Evolutionary conservation across 164 flowering plant genomes (phyloP).

Genomic region (Protea cynaroides): DNA sequence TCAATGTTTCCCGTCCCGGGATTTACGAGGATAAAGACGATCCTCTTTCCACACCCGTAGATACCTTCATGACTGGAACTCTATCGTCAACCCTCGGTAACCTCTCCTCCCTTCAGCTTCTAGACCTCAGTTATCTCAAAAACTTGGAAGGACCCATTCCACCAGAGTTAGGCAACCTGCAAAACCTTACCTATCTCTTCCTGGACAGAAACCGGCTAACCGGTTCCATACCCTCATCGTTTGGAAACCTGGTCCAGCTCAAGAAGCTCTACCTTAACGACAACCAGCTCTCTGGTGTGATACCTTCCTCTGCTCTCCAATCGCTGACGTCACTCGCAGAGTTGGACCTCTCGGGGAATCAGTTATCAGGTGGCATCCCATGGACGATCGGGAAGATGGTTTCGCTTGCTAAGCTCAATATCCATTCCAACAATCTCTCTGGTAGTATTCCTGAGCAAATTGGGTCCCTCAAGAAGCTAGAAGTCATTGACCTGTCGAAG

Average conservation of each 20-base stretch:
- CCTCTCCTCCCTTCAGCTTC: conserved; percentile 34
- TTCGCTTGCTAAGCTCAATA: conserved; percentile 27
- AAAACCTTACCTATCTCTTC: conserved; percentile 31
- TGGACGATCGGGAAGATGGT: conserved; percentile 30
- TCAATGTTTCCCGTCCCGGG: conserved; percentile 53
- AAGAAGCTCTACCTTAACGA: conserved; percentile 35
- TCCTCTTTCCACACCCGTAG: too few species aligned
- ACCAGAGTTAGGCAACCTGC: conserved; percentile 39
- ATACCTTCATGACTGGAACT: conserved; percentile 54
- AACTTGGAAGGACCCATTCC: conserved; percentile 51
- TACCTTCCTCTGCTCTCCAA: conserved; percentile 26
- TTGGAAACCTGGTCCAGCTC: conserved; percentile 29
- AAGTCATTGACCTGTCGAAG: conserved; percentile 38
- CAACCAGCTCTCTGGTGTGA: conserved; percentile 38
- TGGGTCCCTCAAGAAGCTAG: conserved; percentile 40
- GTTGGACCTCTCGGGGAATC: conserved; percentile 47
- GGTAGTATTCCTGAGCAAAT: conserved; percentile 42
- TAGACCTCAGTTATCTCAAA: conserved; percentile 58
- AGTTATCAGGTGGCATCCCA: conserved; percentile 43
- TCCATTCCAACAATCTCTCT: conserved; percentile 36
- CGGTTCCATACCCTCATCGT: conserved; percentile 44
- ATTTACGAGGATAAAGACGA: too few species aligned
- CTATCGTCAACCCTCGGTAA: conserved; percentile 52
- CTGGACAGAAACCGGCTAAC: conserved; percentile 43
- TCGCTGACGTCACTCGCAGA: conserved; percentile 26